Evolutionary conservation across 371 early-diverging fungal species (phyloP), one percentile per base, ranked within the genome.

Genomic region (Mortierella sp.): DNA sequence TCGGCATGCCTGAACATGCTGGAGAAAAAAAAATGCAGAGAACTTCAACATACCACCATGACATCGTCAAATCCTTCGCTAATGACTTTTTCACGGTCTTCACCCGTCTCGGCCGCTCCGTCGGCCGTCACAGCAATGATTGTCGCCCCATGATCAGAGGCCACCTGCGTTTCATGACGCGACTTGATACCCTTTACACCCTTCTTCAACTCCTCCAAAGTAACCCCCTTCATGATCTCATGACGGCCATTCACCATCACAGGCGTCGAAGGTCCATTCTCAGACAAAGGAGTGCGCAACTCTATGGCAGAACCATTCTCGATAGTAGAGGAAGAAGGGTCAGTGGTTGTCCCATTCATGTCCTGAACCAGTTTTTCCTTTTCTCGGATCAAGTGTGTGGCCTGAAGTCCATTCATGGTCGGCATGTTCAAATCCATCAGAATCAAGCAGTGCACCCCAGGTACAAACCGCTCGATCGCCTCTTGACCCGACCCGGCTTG

Each of bases 381-480:
- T 59, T 77, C 43, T 29, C 77, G 77, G 29, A 77, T 71, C 55
- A 68, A 30, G 0, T 62, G 53, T 19, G 72, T 68, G 0, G 77
- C 77, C 53, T 72, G 62, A 50, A 72, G 63, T 15, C 77, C 77
- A 21, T 57, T 64, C 77, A 77, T 77, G n/a, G 26, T 72, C 0
- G 77, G 77, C 77, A 77, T 77, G 55, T 77, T 77, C 48, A 77
- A 62, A 29, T 77, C 77, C 77, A 77, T 77, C 66, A 77, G 48
- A 1, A 77, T 72, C 59, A 77, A 37, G 0, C 59, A 64, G 25
- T 77, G 77, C 2, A 57, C 46, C 11, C 69, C 69, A 15, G 77
- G 77, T 11, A 47, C 2, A 37, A 77, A 77, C 11, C 46, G 67
- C 7, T 68, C 77, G 5, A 77, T 69, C 4, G 77, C 77, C 37